Base-by-base conservation (phyloP, 352 stramenopile species). In the Thraustotheca clavata region DNA sequence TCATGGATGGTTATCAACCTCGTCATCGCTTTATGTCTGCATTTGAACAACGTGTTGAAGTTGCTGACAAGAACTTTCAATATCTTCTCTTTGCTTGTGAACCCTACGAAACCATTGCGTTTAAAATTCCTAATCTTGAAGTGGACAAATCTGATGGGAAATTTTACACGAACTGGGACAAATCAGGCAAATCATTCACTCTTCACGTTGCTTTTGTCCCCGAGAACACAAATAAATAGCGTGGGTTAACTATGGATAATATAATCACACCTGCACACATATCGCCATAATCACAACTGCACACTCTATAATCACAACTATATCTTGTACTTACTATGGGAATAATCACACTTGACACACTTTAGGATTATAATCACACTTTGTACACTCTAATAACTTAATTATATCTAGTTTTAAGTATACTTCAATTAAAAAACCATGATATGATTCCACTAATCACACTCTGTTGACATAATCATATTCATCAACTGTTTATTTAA, bases 11-110 rank as follows among this genome's bases (percentile, higher is more conserved):
- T 38, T 60, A 96, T 24, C 96, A 99, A 77, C 97, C 97, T 24
- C 83, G 96, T 11, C 95, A 99, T 75, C 84, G 97, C 35, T 99
- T 99, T 83, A 99, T 99, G 97, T 98, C 86, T 59, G 87, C 97
- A n/a, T 99, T 98, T 75, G 96, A 99, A 80, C 97, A 99, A 73
- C 91, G 95, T 49, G 88, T 99, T n/a, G 96, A 99, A 68, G 80
- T 86, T 6, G 89, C 96, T 0, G 95, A 99, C 77, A 97, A 97
- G 67, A 83, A 87, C 57, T 90, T 91, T 67, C 87, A 96, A 78
- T 99, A 99, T 71, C 73, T 99, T 14, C 75, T 99, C 14, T 97
- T 99, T 68, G 97, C 97, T 1, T 98, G 94, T 66, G 96, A 99
- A 71, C 97, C 97, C 36, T 99, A 99, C 79, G 96, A 99, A 81